Base-by-base conservation (phyloP, 768 basidiomycete genomes). In the Pulveroboletus ravenelii region DNA sequence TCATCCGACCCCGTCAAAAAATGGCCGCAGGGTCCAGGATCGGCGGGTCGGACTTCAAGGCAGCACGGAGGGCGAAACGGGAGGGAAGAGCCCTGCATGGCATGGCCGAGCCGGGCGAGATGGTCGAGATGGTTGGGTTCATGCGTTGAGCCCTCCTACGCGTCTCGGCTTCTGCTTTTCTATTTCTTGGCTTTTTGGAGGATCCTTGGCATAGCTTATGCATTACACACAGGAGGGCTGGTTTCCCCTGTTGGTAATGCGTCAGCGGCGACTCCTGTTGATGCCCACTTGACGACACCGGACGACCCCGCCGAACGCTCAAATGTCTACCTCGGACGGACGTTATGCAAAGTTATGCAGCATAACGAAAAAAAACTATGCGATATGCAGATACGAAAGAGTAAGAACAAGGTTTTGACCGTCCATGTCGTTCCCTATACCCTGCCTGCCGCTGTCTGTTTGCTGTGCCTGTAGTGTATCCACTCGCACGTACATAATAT, bases 61-160 rank as follows among this genome's bases (percentile, higher is more conserved):
- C 66, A 0, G 64, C 64, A 2, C 44, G 60, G 3, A 55, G 60
- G 12, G 62, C 66, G 5, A 66, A 66, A 27, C 57, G 62, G 10
- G 64, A 66, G 23, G 60, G 62, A 3, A 61, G 37, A 41, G 0
- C 18, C 0, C 38, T 10, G 8, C 38, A 48, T 1, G 50, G 52
- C 3, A n/a, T 40, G 20, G 56, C 35, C 0, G 59, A 61, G 14
- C 53, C 52, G 0, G 58, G 65, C 2, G 58, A 65, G 47, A 5
- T 57, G 45, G 29, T 68, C 10, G 65, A 66, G 53, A 68, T 68
- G 66, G 56, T 68, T 5, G 66, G 66, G 6, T 68, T 68, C 46
- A 10, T 59, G 57, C 10, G 1, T n/a, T 34, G 32, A 34, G 14
- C 12, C 14, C 13, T 14, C 13, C 5, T 38, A 18, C 18, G 8